Conservation (phyloP, 352 stramenopile genomes). For the Globisporangium heterothallicum region DNA sequence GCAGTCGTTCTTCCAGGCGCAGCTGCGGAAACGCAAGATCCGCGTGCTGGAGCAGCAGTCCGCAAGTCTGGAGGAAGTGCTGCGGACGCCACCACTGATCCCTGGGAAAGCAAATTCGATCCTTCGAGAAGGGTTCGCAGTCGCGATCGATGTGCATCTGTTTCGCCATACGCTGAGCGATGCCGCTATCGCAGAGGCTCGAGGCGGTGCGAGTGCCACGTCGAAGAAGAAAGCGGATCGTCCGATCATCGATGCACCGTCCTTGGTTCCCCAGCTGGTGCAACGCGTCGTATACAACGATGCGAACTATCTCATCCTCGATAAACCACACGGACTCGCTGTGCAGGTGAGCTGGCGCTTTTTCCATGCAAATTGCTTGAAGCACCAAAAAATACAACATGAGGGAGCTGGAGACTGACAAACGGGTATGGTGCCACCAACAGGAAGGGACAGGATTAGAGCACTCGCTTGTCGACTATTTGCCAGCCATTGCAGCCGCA, state of each 20-base stretch:
- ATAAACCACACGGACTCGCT: constrained; percentile 67
- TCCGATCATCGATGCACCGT: no score
- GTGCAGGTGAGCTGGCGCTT: constrained; percentile 43
- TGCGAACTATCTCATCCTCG: constrained; percentile 53
- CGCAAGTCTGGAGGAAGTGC: background rate
- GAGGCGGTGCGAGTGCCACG: background rate
- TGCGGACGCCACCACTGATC: no score
- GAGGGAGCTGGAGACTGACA: no score
- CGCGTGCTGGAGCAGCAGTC: constrained; percentile 20
- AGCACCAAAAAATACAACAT: no score
- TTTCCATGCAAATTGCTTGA: no score
- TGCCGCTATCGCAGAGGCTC: background rate
- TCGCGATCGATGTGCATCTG: constrained; percentile 50
- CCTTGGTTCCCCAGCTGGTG: constrained; percentile 14
- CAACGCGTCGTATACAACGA: constrained; percentile 41
- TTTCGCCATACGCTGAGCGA: constrained; percentile 29
- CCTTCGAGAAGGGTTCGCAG: constrained; percentile 29
- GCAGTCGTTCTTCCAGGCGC: constrained; percentile 56
- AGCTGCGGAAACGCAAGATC: constrained; percentile 68
- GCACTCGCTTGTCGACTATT: constrained; percentile 37
- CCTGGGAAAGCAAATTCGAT: constrained; percentile 29
- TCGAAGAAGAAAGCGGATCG: background rate
- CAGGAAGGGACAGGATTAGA: constrained; percentile 39
- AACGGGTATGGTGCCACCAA: no score
- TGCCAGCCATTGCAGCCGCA: constrained; percentile 29